A percentile compares a stretch with the other conserved stretches of the same genome.
These are phyloP conservation scores for Cladosporium sp. DNA, from an alignment of 2,329 filamentous ascomycete genomes.

Conservation along the genomic window DNA sequence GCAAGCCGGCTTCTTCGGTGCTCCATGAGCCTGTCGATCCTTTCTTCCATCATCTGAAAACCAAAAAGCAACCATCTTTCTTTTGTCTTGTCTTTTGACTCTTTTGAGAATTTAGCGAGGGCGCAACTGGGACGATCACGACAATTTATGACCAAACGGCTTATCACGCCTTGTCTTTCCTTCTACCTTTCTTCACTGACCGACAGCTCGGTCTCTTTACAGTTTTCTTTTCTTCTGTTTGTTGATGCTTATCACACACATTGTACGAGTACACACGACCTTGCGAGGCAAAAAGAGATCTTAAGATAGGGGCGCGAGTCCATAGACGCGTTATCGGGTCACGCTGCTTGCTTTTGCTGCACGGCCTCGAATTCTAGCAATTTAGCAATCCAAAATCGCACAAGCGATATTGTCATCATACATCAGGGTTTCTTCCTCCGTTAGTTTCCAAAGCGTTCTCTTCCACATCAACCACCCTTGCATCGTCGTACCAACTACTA, in stretches of 20 bases:
- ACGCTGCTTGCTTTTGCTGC: too few species aligned
- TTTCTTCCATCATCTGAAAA: background rate
- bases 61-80: background rate
- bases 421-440: background rate
- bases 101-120: constrained; percentile 2
- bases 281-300: background rate
- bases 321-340: background rate
- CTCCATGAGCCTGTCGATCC: constrained; percentile 5
- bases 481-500: too few species aligned
- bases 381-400: background rate
- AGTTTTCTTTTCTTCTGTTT: background rate
- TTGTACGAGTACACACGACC: background rate
- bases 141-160: background rate
- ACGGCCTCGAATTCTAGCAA: background rate
- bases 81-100: background rate
- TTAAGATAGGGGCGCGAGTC: background rate
- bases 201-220: background rate
- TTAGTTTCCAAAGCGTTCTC: too few species aligned
- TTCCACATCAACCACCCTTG: too few species aligned
- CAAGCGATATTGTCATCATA: background rate
- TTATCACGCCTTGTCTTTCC: background rate
- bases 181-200: background rate
- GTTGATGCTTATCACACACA: background rate
- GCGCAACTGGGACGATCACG: background rate
- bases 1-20: constrained; percentile 36